Conservation (phyloP, 1,284 basidiomycete genomes). For the Ustilago curta region DNA sequence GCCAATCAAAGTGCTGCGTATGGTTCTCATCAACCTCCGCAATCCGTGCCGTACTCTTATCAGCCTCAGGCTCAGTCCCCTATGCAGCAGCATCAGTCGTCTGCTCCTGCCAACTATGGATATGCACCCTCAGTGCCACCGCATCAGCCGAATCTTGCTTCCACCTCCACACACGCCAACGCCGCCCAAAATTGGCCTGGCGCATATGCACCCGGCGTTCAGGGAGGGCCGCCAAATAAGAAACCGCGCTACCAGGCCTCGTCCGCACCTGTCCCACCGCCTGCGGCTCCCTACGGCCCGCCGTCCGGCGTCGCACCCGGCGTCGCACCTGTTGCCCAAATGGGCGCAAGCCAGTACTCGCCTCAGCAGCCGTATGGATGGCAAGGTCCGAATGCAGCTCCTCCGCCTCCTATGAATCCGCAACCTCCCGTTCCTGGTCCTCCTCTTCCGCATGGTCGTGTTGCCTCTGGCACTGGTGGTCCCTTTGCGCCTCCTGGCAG, state of each 20-base stretch:
- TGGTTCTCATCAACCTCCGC: slow-evolving; percentile 28
- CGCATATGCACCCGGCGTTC: slow-evolving; percentile 25
- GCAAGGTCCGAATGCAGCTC: slow-evolving; percentile 20
- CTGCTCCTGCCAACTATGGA: slow-evolving; percentile 19
- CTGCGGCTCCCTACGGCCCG: slow-evolving; percentile 8
- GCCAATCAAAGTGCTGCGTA: slow-evolving; percentile 26
- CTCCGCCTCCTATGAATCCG: slow-evolving; percentile 19
- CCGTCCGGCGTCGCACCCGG: slow-evolving; percentile 14
- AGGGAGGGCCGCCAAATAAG: slow-evolving; percentile 37
- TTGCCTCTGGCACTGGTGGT: slow-evolving; percentile 13
- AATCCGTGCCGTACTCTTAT: slow-evolving; percentile 22
- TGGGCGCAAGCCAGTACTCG: slow-evolving; percentile 10
- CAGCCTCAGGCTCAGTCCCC: slow-evolving; percentile 30
- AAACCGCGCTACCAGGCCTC: slow-evolving; percentile 36
- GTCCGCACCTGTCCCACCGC: slow-evolving; percentile 7
- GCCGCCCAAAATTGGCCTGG: slow-evolving; percentile 29
- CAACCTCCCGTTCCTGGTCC: slow-evolving; percentile 26
- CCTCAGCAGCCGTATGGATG: slow-evolving; percentile 34
- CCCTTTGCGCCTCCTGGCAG: slow-evolving; percentile 1
- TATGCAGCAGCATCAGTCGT: slow-evolving; percentile 36
- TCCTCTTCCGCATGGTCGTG: slow-evolving; percentile 18
- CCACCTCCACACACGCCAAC: slow-evolving; percentile 1
- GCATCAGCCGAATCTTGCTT: slow-evolving; percentile 15
- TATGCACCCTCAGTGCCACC: slow-evolving; percentile 19
- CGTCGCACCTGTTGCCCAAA: slow-evolving; percentile 6